Evolutionary conservation across 2,329 filamentous ascomycete genomes (phyloP), one percentile per base, ranked within the genome.

Genomic region (Fusarium protoensiforme): DNA sequence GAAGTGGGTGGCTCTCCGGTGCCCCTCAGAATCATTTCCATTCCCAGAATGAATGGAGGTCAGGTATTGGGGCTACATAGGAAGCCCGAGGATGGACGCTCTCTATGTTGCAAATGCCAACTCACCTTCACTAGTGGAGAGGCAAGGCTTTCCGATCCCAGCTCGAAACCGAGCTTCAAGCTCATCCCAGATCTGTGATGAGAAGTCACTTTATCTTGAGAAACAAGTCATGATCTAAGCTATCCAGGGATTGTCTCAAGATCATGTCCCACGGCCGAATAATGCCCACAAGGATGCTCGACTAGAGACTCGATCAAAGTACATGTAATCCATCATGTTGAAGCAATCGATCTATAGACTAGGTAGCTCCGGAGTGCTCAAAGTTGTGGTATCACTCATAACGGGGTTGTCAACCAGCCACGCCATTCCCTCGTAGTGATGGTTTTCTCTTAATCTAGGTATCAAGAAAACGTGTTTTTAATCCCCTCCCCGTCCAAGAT

Each of bases 341-440:
- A 75, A 77, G 71, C 71, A 78, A 78, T 70, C 69, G 68, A 69
- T 78, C 72, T 77, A 77, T 75, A 77, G 76, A 75, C 73, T 69
- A 71, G 68, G 69, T 74, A 72, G 58, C 70, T 78, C 76, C 68
- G 73, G 76, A 77, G 76, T 78, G 76, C 68, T 75, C 65, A 67
- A 57, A 64, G 70, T 78, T 68, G 36, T 78, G 75, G 67, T 77
- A 78, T 77, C 76, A 76, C 76, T 78, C 76, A 69, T 77, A 67
- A 78, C 75, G 67, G 41, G 73, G 66, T 74, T 64, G 63, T 76
- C 75, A 77, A 75, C 73, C 71, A 74, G 68, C 72, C 71, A 73
- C 71, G 53, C 62, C 67, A 66, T 69, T 36, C 69, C 73, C 63
- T 71, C 72, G 61, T 67, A 58, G 62, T 66, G 48, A 57, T 64